These are phyloP conservation scores for Verticillium longisporum DNA, from an alignment of 2,329 filamentous ascomycete species.

Conservation along the genomic window DNA sequence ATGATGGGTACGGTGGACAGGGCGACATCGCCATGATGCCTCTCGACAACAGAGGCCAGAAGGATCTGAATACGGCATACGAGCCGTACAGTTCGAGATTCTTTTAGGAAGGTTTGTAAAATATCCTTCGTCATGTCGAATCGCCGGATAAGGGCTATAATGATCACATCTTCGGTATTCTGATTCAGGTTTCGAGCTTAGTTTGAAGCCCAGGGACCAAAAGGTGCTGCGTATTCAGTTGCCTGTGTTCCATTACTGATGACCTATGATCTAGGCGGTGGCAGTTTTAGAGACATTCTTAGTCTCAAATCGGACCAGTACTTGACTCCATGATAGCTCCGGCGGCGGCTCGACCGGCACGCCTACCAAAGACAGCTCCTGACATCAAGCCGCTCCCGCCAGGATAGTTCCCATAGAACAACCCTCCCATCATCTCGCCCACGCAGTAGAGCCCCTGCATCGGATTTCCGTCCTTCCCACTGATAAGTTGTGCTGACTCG, in stretches of 20 bases:
- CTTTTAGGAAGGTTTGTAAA: too few relatives aligned
- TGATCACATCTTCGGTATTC: too few relatives aligned
- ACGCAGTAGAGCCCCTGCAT: slow-evolving; percentile 52
- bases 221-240: too few relatives aligned
- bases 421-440: slow-evolving; percentile 60
- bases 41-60: slow-evolving; percentile 12
- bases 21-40: slow-evolving; percentile 11
- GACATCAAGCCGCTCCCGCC: slow-evolving; percentile 56
- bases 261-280: too few relatives aligned
- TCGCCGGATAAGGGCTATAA: too few relatives aligned
- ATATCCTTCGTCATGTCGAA: too few relatives aligned
- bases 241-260: too few relatives aligned
- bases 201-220: too few relatives aligned
- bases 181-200: too few relatives aligned
- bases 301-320: too few relatives aligned
- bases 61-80: slow-evolving; percentile 16
- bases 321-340: not conserved
- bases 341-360: slow-evolving; percentile 22
- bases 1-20: not conserved
- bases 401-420: slow-evolving; percentile 59
- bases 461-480: slow-evolving; percentile 30
- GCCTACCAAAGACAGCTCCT: slow-evolving; percentile 44
- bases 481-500: slow-evolving; percentile 45
- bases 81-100: slow-evolving; percentile 13
- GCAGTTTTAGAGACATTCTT: too few relatives aligned